Percentiles rank a stretch among this genome's conserved stretches.
Conservation (phyloP, 2,329 filamentous ascomycete genomes). For the Penicillium sp. region DNA sequence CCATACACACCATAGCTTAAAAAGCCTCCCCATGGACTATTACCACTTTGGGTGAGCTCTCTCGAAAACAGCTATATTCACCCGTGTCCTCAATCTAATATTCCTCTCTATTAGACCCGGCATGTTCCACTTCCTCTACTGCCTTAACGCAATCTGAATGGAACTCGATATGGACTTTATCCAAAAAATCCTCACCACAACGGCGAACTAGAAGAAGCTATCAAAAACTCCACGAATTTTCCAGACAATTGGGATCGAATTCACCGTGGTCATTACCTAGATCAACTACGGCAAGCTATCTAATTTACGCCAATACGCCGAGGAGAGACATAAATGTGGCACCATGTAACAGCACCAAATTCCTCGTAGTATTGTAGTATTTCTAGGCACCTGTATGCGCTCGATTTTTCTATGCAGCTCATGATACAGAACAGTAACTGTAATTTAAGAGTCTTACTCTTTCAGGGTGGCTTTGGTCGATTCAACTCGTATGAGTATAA, state of each 20-base stretch:
- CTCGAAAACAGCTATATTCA: too few species aligned
- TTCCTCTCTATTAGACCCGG: too few species aligned
- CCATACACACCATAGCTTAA: too few species aligned
- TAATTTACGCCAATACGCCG: background rate
- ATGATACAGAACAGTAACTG: background rate
- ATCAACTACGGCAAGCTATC: background rate
- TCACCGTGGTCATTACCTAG: background rate
- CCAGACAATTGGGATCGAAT: background rate
- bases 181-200: too few species aligned
- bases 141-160: too few species aligned
- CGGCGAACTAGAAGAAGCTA: too few species aligned
- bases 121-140: too few species aligned
- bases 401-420: background rate
- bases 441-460: background rate
- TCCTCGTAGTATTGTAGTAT: background rate
- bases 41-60: too few species aligned
- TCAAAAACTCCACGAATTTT: too few species aligned
- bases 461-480: background rate
- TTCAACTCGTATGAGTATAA: background rate
- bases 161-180: too few species aligned
- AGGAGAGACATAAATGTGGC: background rate
- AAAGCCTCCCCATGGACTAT: too few species aligned
- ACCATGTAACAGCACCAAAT: background rate
- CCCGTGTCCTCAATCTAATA: too few species aligned
- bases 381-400: background rate